phyloP scores from a whole-genome alignment of 2,329 filamentous ascomycete genomes.

The Fusarium newnesense region DNA sequence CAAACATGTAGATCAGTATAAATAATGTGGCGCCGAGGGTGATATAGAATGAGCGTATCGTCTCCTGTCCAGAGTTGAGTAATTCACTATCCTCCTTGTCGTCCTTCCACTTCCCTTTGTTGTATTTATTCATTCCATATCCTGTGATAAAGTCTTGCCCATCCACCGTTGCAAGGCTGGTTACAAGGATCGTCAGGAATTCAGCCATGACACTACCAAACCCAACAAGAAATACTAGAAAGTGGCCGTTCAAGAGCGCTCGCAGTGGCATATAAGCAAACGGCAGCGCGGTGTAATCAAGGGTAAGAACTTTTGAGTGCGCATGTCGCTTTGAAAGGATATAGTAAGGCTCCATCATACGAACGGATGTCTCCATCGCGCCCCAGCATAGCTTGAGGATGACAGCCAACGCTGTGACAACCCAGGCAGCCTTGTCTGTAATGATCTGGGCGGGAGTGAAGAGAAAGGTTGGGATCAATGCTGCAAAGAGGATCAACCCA shows the following conservation, averaged over 20 bases:
- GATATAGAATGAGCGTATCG: slow-evolving; percentile 71
- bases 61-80: slow-evolving; percentile 67
- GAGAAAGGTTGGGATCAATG: slow-evolving; percentile 69
- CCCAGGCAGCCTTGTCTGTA: slow-evolving; percentile 71
- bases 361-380: slow-evolving; percentile 74
- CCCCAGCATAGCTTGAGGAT: slow-evolving; percentile 75
- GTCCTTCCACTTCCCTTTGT: slow-evolving; percentile 12
- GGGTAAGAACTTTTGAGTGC: slow-evolving; percentile 70
- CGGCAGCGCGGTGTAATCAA: slow-evolving; percentile 79
- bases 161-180: slow-evolving; percentile 72
- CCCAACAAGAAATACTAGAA: slow-evolving; percentile 74
- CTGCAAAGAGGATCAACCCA: slow-evolving; percentile 65
- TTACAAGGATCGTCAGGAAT: slow-evolving; percentile 75
- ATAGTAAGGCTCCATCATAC: slow-evolving; percentile 80
- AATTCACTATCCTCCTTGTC: slow-evolving; percentile 36
- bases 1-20: slow-evolving; percentile 73
- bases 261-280: slow-evolving; percentile 72
- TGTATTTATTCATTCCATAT: slow-evolving; percentile 20
- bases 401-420: slow-evolving; percentile 73
- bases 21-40: slow-evolving; percentile 69
- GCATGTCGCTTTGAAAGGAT: slow-evolving; percentile 74
- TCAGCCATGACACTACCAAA: slow-evolving; percentile 79
- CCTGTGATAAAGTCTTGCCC: slow-evolving; percentile 66
- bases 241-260: slow-evolving; percentile 71
- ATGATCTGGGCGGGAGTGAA: slow-evolving; percentile 66